Evolutionary conservation across 2,329 filamentous ascomycete genomes (phyloP), one percentile per base, ranked within the genome.

Genomic region (Penicillium palitans): DNA sequence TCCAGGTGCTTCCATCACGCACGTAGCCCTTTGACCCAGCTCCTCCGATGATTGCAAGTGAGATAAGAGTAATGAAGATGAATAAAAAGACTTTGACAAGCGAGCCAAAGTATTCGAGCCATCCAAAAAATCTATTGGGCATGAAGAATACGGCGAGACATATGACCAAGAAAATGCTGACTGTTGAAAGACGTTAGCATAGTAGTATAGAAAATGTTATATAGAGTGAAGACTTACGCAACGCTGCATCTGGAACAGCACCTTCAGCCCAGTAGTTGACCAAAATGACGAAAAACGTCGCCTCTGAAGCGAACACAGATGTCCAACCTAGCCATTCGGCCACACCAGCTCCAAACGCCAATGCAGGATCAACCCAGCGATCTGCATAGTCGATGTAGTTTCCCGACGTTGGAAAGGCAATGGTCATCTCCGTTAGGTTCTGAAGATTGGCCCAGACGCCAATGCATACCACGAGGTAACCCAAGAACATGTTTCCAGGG

Each of bases 371-470:
- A 41, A 75, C 70, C 62, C 68, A 76, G n/a, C 73, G 70, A 52
- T 75, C 72, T n/a, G 72, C 73, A 57, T 72, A 75, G 57, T 75
- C 72, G 62, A 76, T 72, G 54, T 71, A 75, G 52, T 72, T 76
- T 10, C 73, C 72, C 21, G 73, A 72, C 2, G 67, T 68, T 2
- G 74, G 74, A 47, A 75, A 75, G 6, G 69, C 67, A 46, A 76
- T 72, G 0, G 74, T 74, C 73, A 76, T 74, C 52, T 76, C 74
- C n/a, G 64, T 64, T 17, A 75, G 59, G 10, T 68, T 66, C 41
- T 74, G 66, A 7, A 74, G 62, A n/a, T 72, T 68, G 15, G 69
- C 70, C 65, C 68, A 73, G 6, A 74, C 69, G 50, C 69, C 69
- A 5, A 66, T 57, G 39, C 67, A 70, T 19, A 70, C 64, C 3